These are phyloP conservation scores for Schizochytrium sp. DNA, from an alignment of 108 stramenopile genomes.

Conservation along the genomic window DNA sequence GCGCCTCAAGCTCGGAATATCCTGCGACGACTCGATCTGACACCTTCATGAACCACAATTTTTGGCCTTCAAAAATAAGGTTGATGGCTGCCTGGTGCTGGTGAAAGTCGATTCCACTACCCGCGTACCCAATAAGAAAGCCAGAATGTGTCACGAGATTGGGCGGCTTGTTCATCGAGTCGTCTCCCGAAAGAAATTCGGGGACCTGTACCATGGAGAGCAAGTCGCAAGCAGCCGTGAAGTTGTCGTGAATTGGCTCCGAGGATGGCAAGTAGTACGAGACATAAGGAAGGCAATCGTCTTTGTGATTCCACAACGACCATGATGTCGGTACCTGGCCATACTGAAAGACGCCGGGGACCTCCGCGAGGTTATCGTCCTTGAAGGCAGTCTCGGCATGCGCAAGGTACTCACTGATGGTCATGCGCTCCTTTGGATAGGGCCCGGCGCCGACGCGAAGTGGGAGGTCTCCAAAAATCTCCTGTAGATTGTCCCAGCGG, in stretches of 20 bases:
- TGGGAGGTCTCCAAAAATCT: not conserved
- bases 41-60: slow-evolving; percentile 6
- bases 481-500: not conserved
- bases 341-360: not conserved
- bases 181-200: not conserved
- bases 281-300: not conserved
- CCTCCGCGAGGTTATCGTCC: not conserved
- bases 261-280: not conserved
- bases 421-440: not conserved
- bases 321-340: slow-evolving; percentile 7
- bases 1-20: not conserved
- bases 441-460: not conserved
- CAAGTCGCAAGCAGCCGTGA: not conserved
- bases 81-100: slow-evolving; percentile 5
- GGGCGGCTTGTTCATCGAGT: not conserved
- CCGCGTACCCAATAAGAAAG: not conserved
- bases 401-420: not conserved
- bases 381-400: not conserved
- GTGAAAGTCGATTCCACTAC: not conserved
- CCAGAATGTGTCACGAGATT: slow-evolving; percentile 1
- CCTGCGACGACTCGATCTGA: not conserved
- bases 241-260: not conserved
- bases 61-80: not conserved
- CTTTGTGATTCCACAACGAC: slow-evolving; percentile 9
- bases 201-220: not conserved